Evolutionary conservation across 352 stramenopile species (phyloP), one percentile per base, ranked within the genome.

Genomic region (Globisporangium cylindrosporum): DNA sequence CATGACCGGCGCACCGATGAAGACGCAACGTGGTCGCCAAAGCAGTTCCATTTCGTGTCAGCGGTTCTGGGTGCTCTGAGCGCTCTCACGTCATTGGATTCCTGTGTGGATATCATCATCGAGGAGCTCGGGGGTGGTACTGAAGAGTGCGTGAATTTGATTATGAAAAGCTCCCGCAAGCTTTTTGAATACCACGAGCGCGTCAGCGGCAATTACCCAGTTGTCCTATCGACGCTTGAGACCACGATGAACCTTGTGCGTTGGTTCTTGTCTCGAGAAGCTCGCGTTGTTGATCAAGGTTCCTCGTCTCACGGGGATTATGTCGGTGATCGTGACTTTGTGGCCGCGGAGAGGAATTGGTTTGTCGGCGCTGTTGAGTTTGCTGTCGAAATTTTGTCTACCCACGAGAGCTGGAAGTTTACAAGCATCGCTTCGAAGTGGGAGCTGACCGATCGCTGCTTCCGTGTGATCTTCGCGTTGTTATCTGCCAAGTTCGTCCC

Each of bases 371-470:
- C 76, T 5, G 74, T 85, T 6, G 82, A 90, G 48, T 90, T 90
- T 67, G 69, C 74, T 32, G 71, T 89, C 49, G 82, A 90, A 67
- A 71, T 90, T 12, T 49, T 92, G 43, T 74, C 75, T 15, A 88
- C 77, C 1, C 74, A 90, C 53, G 82, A 92, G 56, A 87, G 74
- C 54, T 92, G 84, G 84, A 77, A 81, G 56, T 92, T 92, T 68
- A 66, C 69, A 38, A 66, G 66, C 5, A 70, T 75, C 2, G 53
- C 38, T 12, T 72, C 78, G 22, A 83, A 79, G 36, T 89, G 75
- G 53, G 69, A 85, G 58, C 49, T 90, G 18, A 69, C 72, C 4
- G 76, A 90, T 48, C 73, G 79, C 27, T 89, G 79, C 59, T 85
- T 88, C 54, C 81, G 79, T 15, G 59, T 89, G 12, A 67, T 90